Conservation (phyloP, 2,329 filamentous ascomycete genomes). For the Cryphonectria carpinicola region DNA sequence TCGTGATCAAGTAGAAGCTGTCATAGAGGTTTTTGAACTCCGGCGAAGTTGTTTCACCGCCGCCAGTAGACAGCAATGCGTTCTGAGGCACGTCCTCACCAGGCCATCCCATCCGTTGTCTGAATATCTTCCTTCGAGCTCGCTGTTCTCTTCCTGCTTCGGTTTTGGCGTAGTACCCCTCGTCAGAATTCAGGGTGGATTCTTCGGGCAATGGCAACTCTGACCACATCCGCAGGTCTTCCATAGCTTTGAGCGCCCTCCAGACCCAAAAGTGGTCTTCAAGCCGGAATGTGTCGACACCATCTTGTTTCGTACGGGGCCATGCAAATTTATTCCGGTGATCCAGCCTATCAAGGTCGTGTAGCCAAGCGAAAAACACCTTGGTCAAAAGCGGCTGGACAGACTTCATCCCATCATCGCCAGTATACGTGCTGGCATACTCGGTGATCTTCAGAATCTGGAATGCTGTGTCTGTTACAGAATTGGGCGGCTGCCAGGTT, state of each 20-base stretch:
- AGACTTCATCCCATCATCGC: neutral
- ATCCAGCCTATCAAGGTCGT: conserved; percentile 4
- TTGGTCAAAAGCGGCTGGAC: neutral
- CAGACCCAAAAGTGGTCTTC: conserved; percentile 16
- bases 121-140: no score
- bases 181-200: neutral
- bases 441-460: conserved; percentile 11
- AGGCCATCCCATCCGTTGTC: no score
- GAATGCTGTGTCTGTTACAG: conserved; percentile 13
- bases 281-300: conserved; percentile 4
- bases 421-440: neutral
- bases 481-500: conserved; percentile 3
- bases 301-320: neutral
- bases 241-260: conserved; percentile 8
- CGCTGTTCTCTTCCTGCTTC: no score
- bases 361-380: conserved; percentile 7
- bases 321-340: neutral
- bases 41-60: no score
- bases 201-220: neutral
- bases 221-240: neutral
- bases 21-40: neutral
- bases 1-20: neutral
- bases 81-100: no score
- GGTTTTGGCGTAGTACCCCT: no score
- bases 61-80: no score